Conservation (phyloP, 352 stramenopile genomes). For the Phytophthora macrochlamydospora region DNA sequence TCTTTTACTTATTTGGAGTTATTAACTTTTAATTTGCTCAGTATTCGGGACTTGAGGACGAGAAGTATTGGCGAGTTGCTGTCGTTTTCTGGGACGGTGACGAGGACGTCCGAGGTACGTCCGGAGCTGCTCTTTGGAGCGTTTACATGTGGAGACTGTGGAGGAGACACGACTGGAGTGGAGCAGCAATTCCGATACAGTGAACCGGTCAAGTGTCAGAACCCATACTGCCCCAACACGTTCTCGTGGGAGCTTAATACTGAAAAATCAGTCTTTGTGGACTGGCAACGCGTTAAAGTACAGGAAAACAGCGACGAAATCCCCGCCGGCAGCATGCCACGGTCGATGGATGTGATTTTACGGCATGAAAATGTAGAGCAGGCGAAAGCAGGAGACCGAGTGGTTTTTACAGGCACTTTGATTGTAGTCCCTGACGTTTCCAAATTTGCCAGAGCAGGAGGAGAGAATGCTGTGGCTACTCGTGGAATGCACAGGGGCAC, state of each 20-base stretch:
- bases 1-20: slow-evolving; percentile 15
- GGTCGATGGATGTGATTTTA: slow-evolving; percentile 97
- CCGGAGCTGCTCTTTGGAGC: slow-evolving; percentile 96
- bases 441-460: slow-evolving; percentile 83
- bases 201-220: slow-evolving; percentile 95
- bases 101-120: slow-evolving; percentile 96
- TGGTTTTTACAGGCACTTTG: slow-evolving; percentile 94
- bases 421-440: slow-evolving; percentile 97
- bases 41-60: slow-evolving; percentile 93
- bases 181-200: slow-evolving; percentile 99
- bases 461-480: slow-evolving; percentile 70
- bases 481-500: slow-evolving; percentile 32
- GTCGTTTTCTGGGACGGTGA: slow-evolving; percentile 96
- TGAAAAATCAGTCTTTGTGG: slow-evolving; percentile 95
- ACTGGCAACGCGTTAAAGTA: slow-evolving; percentile 99
- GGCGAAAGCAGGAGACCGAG: slow-evolving; percentile 95
- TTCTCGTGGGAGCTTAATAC: slow-evolving; percentile 85
- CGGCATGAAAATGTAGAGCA: slow-evolving; percentile 97
- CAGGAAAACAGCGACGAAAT: slow-evolving; percentile 99
- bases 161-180: slow-evolving; percentile 90
- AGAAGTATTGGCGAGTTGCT: slow-evolving; percentile 94
- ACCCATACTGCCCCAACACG: slow-evolving; percentile 95
- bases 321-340: slow-evolving; percentile 97
- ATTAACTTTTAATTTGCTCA: slow-evolving; percentile 26
- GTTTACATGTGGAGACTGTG: slow-evolving; percentile 96